phyloP scores from a whole-genome alignment of 768 basidiomycete genomes.

The Tricholoma furcatifolium region DNA sequence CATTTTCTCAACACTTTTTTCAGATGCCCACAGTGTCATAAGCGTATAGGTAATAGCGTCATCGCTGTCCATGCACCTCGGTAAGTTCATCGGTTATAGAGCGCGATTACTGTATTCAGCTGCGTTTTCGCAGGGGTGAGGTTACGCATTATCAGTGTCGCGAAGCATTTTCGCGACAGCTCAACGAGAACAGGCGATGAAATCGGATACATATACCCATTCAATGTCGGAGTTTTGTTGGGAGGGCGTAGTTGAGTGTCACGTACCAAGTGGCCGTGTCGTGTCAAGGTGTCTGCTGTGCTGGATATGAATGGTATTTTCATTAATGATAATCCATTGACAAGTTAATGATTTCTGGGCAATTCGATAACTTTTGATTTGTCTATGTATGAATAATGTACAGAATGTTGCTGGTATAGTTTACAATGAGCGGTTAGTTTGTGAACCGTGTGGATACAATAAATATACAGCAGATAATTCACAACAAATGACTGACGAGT shows the following conservation, averaged over 20 bases:
- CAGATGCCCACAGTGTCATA: constrained; percentile 96
- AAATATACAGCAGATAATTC: constrained; percentile 29
- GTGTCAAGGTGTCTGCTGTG: too few relatives aligned
- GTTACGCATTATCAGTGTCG: constrained; percentile 97
- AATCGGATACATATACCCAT: background rate
- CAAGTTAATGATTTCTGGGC: background rate
- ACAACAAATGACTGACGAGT: constrained; percentile 6
- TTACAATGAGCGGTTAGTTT: constrained; percentile 19
- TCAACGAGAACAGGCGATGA: constrained; percentile 39
- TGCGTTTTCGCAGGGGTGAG: constrained; percentile 63
- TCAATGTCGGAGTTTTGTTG: background rate
- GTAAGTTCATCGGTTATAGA: constrained; percentile 38
- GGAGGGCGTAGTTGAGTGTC: background rate
- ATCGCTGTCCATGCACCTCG: constrained; percentile 91
- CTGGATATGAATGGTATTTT: background rate
- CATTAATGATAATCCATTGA: background rate
- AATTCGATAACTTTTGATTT: constrained; percentile 5
- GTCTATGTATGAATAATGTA: constrained; percentile 16
- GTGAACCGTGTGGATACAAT: constrained; percentile 21
- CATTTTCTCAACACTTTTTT: constrained; percentile 6
- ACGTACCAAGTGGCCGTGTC: background rate
- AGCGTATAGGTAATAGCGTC: constrained; percentile 88
- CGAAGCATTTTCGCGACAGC: constrained; percentile 67
- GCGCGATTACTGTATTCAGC: background rate
- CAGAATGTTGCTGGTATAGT: constrained; percentile 11